Percentiles rank a stretch among this genome's conserved stretches.
Evolutionary conservation across 2,329 filamentous ascomycete species (phyloP).

Genomic region (Ophiostoma sp.): DNA sequence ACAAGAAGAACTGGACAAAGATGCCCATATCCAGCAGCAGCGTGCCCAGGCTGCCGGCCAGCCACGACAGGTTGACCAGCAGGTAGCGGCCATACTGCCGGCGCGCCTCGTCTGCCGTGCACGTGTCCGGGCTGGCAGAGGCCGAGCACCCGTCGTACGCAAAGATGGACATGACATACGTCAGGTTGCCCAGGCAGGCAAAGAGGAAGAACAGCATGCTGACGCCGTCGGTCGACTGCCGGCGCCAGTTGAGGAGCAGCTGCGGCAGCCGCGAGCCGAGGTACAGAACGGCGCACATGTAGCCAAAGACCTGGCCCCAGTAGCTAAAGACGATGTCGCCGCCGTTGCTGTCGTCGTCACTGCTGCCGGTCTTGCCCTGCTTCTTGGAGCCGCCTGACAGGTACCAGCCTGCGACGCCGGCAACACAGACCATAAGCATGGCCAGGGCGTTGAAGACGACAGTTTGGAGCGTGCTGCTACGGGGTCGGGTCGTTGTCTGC

Average conservation of each 20-base stretch:
- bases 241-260: slow-evolving; percentile 82
- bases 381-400: slow-evolving; percentile 51
- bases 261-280: slow-evolving; percentile 86
- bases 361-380: slow-evolving; percentile 32
- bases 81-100: slow-evolving; percentile 74
- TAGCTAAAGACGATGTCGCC: slow-evolving; percentile 59
- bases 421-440: slow-evolving; percentile 73
- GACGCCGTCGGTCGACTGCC: slow-evolving; percentile 89
- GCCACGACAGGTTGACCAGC: slow-evolving; percentile 83
- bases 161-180: slow-evolving; percentile 86
- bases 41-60: slow-evolving; percentile 83
- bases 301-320: slow-evolving; percentile 86
- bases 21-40: slow-evolving; percentile 78
- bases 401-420: slow-evolving; percentile 82
- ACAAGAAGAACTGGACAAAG: slow-evolving; percentile 88
- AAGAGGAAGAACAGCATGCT: slow-evolving; percentile 95
- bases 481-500: slow-evolving; percentile 33
- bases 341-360: not conserved
- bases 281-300: slow-evolving; percentile 83
- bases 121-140: slow-evolving; percentile 39
- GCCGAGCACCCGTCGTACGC: slow-evolving; percentile 60
- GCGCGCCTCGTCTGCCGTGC: slow-evolving; percentile 58
- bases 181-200: slow-evolving; percentile 89
- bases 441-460: slow-evolving; percentile 68
- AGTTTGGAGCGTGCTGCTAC: slow-evolving; percentile 48